Percentiles rank a stretch among this genome's conserved stretches.
phyloP scores from a whole-genome alignment of 352 stramenopile species.

The Phytophthora colocasiae region DNA sequence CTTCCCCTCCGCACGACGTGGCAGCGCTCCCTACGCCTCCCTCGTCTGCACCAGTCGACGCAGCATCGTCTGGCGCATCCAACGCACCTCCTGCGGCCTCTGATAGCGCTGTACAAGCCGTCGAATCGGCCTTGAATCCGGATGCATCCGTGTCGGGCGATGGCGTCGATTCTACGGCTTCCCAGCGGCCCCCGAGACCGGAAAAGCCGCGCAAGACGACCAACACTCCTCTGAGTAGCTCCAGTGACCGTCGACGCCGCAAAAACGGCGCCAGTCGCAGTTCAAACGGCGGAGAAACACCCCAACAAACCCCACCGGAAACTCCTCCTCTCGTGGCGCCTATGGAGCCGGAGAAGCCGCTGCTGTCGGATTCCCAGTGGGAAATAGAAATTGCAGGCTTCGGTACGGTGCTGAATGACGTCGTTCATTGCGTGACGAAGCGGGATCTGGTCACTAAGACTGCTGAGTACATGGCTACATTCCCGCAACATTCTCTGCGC shows the following conservation, averaged over 20 bases:
- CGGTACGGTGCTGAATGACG: constrained; percentile 71
- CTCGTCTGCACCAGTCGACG: neutral
- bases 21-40: constrained; percentile 1
- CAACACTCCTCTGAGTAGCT: constrained; percentile 5
- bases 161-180: constrained; percentile 14
- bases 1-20: constrained; percentile 18
- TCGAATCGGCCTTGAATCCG: constrained; percentile 11
- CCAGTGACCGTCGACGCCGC: constrained; percentile 21
- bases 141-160: constrained; percentile 6
- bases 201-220: constrained; percentile 20
- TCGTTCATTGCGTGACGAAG: constrained; percentile 73
- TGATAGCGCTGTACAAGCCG: constrained; percentile 1
- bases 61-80: constrained; percentile 1
- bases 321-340: neutral
- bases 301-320: constrained; percentile 11
- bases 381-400: constrained; percentile 84
- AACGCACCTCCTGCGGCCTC: neutral
- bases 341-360: constrained; percentile 26
- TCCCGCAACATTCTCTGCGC: constrained; percentile 74
- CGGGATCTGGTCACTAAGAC: constrained; percentile 78
- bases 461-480: constrained; percentile 75
- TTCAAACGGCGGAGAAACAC: constrained; percentile 24
- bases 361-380: constrained; percentile 73
- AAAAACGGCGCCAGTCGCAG: constrained; percentile 20
- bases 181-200: constrained; percentile 14